These are phyloP conservation scores for Kazachstania psychrophila DNA, from an alignment of 805 yeast species.

Conservation along the genomic window DNA sequence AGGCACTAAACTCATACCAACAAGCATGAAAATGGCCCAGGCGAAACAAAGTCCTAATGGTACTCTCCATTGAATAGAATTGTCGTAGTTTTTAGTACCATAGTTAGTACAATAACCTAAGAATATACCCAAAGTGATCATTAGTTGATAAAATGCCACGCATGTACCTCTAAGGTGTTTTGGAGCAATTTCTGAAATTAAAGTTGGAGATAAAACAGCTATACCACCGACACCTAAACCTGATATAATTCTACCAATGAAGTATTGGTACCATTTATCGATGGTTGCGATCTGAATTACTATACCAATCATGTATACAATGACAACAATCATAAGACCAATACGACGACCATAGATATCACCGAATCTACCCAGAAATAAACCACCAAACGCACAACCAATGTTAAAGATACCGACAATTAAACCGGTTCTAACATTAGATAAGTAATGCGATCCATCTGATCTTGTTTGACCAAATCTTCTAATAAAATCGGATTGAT, in stretches of 20 bases:
- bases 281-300: conserved; percentile 48
- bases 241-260: conserved; percentile 57
- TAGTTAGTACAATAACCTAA: conserved; percentile 65
- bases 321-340: conserved; percentile 53
- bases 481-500: conserved; percentile 43
- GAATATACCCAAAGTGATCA: conserved; percentile 63
- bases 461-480: conserved; percentile 41
- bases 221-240: conserved; percentile 74
- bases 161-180: conserved; percentile 31
- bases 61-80: conserved; percentile 71
- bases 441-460: conserved; percentile 34
- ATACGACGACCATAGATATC: conserved; percentile 59
- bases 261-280: conserved; percentile 49
- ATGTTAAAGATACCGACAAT: conserved; percentile 49
- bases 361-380: conserved; percentile 58
- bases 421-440: conserved; percentile 40
- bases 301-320: conserved; percentile 50
- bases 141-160: conserved; percentile 42
- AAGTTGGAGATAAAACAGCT: conserved; percentile 65
- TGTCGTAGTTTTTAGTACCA: conserved; percentile 51
- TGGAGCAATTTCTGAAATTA: conserved; percentile 48
- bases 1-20: conserved; percentile 44
- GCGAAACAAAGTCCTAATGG: conserved; percentile 50
- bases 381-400: conserved; percentile 65
- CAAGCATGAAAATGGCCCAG: conserved; percentile 34